Evolutionary conservation across 2,329 filamentous ascomycete genomes (phyloP).

Genomic region (Aspergillaceae sp.): DNA sequence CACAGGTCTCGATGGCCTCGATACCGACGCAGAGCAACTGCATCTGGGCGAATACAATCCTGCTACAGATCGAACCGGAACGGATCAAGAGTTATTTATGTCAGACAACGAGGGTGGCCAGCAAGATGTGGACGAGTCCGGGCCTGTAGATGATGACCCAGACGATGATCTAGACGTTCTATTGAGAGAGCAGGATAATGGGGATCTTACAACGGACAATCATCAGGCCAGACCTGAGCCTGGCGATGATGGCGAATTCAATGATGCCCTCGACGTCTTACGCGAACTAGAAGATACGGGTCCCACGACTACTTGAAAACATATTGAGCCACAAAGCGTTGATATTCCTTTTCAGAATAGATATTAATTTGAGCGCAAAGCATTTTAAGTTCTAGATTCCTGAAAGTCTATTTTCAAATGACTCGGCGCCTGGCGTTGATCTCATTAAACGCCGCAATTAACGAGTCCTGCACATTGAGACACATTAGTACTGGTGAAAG

Average conservation of each 20-base stretch:
- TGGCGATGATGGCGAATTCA: conserved; percentile 37
- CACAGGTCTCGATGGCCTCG: not conserved
- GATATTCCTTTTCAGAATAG: too few relatives aligned
- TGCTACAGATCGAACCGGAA: not conserved
- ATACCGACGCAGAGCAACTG: not conserved
- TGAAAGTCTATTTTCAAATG: too few relatives aligned
- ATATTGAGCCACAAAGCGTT: too few relatives aligned
- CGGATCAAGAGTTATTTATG: conserved; percentile 21
- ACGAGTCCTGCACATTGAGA: not conserved
- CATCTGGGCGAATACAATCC: not conserved
- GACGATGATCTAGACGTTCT: conserved; percentile 49
- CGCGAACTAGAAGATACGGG: conserved; percentile 25
- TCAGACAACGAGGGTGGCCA: conserved; percentile 12
- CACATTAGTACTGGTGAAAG: not conserved
- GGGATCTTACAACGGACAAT: conserved; percentile 1
- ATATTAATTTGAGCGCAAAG: too few relatives aligned
- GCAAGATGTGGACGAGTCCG: conserved; percentile 7
- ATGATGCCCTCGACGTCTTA: conserved; percentile 61
- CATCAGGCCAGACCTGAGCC: not conserved
- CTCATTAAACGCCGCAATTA: too few relatives aligned
- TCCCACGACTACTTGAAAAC: not conserved
- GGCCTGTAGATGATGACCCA: conserved; percentile 40
- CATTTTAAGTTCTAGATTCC: too few relatives aligned
- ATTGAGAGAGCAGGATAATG: conserved; percentile 40
- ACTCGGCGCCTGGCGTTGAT: too few relatives aligned